Evolutionary conservation across 179 eudicot species (phyloP), one percentile per base, ranked within the genome.

Genomic region (Heliamphora pulchella): DNA sequence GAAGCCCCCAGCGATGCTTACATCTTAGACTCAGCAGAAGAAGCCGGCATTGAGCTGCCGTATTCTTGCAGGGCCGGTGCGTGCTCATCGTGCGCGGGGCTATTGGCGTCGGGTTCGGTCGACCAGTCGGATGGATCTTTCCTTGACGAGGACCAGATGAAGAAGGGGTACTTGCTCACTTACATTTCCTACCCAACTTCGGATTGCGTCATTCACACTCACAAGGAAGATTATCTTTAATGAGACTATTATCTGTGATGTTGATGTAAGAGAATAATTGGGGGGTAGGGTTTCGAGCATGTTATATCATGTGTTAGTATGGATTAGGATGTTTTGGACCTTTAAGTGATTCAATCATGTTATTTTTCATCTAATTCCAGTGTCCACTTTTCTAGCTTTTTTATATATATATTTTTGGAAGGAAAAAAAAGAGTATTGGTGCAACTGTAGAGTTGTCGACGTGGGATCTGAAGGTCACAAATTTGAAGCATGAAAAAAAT

Each of bases 51-150:
- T 15, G 94, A 92, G 50, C 79, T 92, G 7, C 94, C 97, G 0
- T 92, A 91, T 81, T 92, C 94, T 2, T 93, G 96, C 89, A 84
- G 97, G 84, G 97, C 97, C 2, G 96, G 97, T 2, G 91, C 96
- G 8, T 93, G 97, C 88, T 93, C 94, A 64, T 91, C 97, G n/a
- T 91, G 97, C 80, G 91, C 92, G 0, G 97, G 96, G 75, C 82
- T 89, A 84, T 39, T 90, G 61, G 85, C 53, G 13, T 50, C 79
- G 0, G 97, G 96, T 5, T 63, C 81, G 0, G 97, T 93, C 46
- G 97, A 93, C 79, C 97, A 93, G 79, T 89, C 97, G 0, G 97
- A 93, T 47, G 93, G 96, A 9, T 91, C 97, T 6, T 92, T 93
- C 80, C 94, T 91, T 0, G 97, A 93, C 59, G 97, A 93, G 1